Percentiles rank a stretch among this genome's conserved stretches.
These are phyloP conservation scores for Oryza brachyantha DNA, from an alignment of 176 grass and related monocot species.

Conservation along the genomic window DNA sequence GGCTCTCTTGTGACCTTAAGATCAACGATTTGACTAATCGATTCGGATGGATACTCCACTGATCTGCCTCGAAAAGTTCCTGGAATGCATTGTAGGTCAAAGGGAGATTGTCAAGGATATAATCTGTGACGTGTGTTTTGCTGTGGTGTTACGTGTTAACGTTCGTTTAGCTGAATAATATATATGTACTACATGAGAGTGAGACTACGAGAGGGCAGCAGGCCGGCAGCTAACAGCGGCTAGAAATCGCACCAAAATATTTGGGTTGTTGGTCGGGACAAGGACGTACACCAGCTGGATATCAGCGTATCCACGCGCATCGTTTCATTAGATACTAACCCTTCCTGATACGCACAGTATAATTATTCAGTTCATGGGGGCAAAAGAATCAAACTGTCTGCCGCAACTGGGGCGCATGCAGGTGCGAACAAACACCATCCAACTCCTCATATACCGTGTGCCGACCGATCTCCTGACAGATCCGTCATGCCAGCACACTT, in stretches of 20 bases:
- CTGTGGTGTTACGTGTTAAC: neutral
- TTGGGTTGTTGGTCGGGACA: constrained; percentile 16
- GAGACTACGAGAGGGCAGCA: neutral
- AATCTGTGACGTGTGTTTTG: neutral
- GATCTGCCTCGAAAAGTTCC: neutral
- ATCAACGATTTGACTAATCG: neutral
- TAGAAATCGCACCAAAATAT: neutral
- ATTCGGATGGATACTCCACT: neutral
- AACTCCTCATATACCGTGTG: constrained; percentile 9
- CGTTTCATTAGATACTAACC: neutral
- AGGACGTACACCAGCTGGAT: neutral
- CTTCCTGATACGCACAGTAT: neutral
- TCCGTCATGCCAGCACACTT: neutral
- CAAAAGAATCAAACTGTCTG: constrained; percentile 32
- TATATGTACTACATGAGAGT: neutral
- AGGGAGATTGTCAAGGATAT: neutral
- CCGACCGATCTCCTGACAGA: constrained; percentile 17
- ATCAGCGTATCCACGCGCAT: neutral
- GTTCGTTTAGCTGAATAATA: constrained; percentile 33
- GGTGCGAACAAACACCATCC: neutral
- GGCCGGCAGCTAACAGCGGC: no score
- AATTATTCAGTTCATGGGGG: neutral
- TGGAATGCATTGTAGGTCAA: neutral
- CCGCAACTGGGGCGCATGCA: neutral
- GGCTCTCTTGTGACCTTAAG: neutral